These are phyloP conservation scores for Rutidosis leptorrhynchoides DNA, from an alignment of 129 eudicot genomes.

Conservation along the genomic window DNA sequence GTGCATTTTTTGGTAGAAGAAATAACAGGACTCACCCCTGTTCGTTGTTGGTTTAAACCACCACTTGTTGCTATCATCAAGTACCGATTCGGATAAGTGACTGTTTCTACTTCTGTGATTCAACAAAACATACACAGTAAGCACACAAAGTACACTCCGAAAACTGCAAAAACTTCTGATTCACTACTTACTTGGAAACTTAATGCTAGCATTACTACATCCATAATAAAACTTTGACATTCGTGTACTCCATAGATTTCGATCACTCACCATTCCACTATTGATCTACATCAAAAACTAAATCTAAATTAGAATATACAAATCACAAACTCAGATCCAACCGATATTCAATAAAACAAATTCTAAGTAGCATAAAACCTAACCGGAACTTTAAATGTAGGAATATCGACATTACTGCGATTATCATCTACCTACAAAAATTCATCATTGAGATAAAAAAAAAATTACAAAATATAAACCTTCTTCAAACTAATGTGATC, in stretches of 20 bases:
- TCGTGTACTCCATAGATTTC: constrained; percentile 66
- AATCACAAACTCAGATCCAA: constrained; percentile 44
- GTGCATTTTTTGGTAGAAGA: not conserved
- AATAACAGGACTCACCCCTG: constrained; percentile 54
- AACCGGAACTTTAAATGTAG: constrained; percentile 61
- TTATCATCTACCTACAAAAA: constrained; percentile 21
- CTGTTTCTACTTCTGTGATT: constrained; percentile 53
- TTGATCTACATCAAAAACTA: constrained; percentile 45
- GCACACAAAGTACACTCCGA: not conserved
- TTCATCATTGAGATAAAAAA: not conserved
- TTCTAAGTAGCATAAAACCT: constrained; percentile 31
- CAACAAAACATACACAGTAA: constrained; percentile 18
- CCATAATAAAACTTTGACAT: constrained; percentile 62
- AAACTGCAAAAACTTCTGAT: not conserved
- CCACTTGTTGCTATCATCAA: constrained; percentile 86
- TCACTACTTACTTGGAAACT: constrained; percentile 62
- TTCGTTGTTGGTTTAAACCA: constrained; percentile 93
- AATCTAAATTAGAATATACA: not conserved
- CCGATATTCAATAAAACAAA: constrained; percentile 18
- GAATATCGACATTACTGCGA: constrained; percentile 26
- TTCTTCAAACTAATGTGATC: constrained; percentile 1
- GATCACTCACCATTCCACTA: constrained; percentile 45
- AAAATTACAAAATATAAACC: constrained; percentile 2
- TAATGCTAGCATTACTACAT: constrained; percentile 75
- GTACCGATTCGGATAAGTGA: constrained; percentile 65